These are phyloP conservation scores for Sporothrix globosa DNA, from an alignment of 2,329 filamentous ascomycete genomes.

Conservation along the genomic window DNA sequence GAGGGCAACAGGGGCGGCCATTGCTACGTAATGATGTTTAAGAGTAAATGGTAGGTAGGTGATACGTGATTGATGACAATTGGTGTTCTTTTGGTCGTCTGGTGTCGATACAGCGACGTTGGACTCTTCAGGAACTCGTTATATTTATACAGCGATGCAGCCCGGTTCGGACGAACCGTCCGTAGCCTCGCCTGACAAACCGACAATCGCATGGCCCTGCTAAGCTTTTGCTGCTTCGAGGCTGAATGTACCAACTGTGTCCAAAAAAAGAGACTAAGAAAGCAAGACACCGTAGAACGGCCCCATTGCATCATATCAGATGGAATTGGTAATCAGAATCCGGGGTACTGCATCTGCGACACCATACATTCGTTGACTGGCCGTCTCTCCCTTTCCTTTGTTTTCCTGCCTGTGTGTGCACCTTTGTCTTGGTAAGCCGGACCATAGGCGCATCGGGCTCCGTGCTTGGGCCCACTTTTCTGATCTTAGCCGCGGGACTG, in stretches of 20 bases:
- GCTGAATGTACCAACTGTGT: background rate
- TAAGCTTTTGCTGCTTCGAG: background rate
- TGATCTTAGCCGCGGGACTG: background rate
- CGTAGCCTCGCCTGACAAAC: slow-evolving; percentile 1
- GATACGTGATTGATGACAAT: background rate
- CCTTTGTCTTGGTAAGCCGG: slow-evolving; percentile 4
- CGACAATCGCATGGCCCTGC: background rate
- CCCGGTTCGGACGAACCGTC: background rate
- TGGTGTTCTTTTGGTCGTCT: background rate
- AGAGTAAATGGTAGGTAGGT: background rate
- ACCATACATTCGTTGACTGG: no score
- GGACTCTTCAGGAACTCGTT: no score
- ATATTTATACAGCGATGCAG: background rate
- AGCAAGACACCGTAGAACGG: background rate
- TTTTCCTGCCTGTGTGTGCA: background rate
- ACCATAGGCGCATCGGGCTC: background rate
- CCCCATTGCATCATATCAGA: background rate
- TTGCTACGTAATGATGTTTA: background rate
- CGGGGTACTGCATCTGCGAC: background rate
- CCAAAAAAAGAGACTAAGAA: no score
- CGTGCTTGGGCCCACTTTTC: background rate
- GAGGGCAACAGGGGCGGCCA: slow-evolving; percentile 40
- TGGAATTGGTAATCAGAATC: slow-evolving; percentile 1
- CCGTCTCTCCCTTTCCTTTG: background rate
- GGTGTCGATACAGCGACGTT: background rate